A percentile compares a stretch with the other conserved stretches of the same genome.
phyloP scores from a whole-genome alignment of 129 eudicot species.

The Centella asiatica region DNA sequence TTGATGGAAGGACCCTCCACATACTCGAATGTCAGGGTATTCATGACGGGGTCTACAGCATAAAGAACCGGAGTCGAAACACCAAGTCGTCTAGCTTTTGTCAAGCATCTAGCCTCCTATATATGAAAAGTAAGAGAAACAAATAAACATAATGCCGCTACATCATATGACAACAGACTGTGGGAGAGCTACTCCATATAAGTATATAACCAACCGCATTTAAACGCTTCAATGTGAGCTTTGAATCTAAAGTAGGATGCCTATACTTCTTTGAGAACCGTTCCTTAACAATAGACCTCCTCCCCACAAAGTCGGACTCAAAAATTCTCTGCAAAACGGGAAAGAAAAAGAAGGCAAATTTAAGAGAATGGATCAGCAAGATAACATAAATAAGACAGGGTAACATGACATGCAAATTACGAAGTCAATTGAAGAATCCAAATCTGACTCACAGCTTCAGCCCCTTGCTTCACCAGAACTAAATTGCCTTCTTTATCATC shows the following conservation, averaged over 20 bases:
- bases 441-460: constrained; percentile 77
- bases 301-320: constrained; percentile 76
- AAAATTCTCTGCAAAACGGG: constrained; percentile 74
- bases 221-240: constrained; percentile 80
- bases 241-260: constrained; percentile 74
- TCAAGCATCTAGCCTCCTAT: constrained; percentile 94
- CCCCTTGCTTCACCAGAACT: constrained; percentile 86
- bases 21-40: constrained; percentile 69
- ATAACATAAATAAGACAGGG: not conserved
- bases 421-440: not conserved
- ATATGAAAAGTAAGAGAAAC: constrained; percentile 6
- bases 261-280: constrained; percentile 93
- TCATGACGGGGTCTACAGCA: constrained; percentile 61
- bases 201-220: constrained; percentile 84
- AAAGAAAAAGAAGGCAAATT: constrained; percentile 10
- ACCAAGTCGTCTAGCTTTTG: constrained; percentile 92
- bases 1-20: constrained; percentile 79
- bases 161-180: not conserved
- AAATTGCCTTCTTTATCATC: constrained; percentile 38
- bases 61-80: constrained; percentile 81
- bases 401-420: not conserved
- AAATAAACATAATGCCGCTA: not conserved
- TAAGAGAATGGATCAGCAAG: not conserved
- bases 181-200: constrained; percentile 1
- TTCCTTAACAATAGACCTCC: constrained; percentile 74